Conservation (phyloP, 2,329 filamentous ascomycete species). For the Mollisia scopiformis region DNA sequence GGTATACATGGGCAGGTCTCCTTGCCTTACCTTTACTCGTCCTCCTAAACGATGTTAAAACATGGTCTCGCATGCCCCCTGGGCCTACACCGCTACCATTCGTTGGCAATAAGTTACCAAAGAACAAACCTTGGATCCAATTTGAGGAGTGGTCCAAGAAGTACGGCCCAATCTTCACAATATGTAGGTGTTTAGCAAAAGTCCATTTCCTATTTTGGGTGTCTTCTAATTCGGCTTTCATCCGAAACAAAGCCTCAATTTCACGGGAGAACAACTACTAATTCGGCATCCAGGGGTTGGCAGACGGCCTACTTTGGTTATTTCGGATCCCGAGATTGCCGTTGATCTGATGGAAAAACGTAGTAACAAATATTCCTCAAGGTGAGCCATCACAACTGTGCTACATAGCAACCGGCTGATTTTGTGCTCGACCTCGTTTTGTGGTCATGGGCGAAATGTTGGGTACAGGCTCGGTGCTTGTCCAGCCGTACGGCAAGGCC, state of each 20-base stretch:
- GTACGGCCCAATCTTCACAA: conserved; percentile 51
- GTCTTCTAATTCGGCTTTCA: too few species aligned
- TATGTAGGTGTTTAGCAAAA: too few species aligned
- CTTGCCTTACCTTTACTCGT: conserved; percentile 28
- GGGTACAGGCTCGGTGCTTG: conserved; percentile 44
- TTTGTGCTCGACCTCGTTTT: conserved; percentile 46
- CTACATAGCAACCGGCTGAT: too few species aligned
- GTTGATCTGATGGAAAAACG: conserved; percentile 49
- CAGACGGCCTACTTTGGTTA: conserved; percentile 46
- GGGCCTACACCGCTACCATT: conserved; percentile 50
- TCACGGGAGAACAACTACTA: too few species aligned
- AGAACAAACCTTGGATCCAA: conserved; percentile 40
- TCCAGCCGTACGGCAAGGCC: conserved; percentile 51
- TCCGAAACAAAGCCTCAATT: too few species aligned
- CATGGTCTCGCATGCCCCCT: conserved; percentile 46
- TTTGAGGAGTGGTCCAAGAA: conserved; percentile 47
- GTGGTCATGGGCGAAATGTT: conserved; percentile 49
- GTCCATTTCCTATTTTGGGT: too few species aligned
- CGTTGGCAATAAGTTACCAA: conserved; percentile 44
- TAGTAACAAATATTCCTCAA: conserved; percentile 47
- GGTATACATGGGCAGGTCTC: conserved; percentile 27
- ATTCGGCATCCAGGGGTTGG: conserved; percentile 43
- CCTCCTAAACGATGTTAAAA: conserved; percentile 37
- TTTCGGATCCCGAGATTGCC: conserved; percentile 47
- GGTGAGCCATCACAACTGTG: too few species aligned